A percentile compares a stretch with the other conserved stretches of the same genome.
phyloP scores from a whole-genome alignment of 768 basidiomycete species.

The Pleurotus djamor region DNA sequence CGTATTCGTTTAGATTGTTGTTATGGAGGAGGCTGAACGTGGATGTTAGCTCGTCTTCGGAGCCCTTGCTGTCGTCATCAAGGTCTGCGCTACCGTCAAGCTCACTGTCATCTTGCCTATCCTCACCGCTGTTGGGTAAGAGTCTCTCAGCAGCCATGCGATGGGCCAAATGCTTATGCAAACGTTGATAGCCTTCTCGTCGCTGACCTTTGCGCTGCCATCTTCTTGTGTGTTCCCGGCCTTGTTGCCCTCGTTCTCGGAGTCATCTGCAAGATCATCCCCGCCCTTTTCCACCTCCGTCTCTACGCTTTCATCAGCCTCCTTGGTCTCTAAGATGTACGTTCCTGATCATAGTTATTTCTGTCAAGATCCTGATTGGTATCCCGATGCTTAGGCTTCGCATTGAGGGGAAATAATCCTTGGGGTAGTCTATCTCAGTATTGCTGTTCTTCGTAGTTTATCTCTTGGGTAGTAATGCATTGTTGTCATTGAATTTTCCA shows the following conservation, averaged over 20 bases:
- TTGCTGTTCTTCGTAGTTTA: too few species aligned
- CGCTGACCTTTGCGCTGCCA: constrained; percentile 1
- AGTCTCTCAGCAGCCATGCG: neutral
- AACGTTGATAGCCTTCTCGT: constrained; percentile 2
- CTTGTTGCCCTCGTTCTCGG: constrained; percentile 9
- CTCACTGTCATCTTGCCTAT: constrained; percentile 10
- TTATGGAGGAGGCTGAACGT: neutral
- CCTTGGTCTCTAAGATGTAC: constrained; percentile 4
- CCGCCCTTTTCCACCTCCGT: neutral
- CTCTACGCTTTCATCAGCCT: constrained; percentile 7
- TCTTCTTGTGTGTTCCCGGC: constrained; percentile 5
- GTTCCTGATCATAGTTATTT: too few species aligned
- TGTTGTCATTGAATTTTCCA: too few species aligned
- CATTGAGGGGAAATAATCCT: too few species aligned
- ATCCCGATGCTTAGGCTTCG: too few species aligned
- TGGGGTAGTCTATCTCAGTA: too few species aligned
- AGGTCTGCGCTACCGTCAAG: constrained; percentile 8
- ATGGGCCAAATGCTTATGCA: neutral
- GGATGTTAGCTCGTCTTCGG: constrained; percentile 16
- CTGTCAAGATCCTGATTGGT: too few species aligned
- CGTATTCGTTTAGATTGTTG: neutral
- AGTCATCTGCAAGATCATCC: constrained; percentile 6
- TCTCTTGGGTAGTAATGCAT: too few species aligned
- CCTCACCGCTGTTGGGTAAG: constrained; percentile 17
- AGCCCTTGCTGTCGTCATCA: constrained; percentile 11